Evolutionary conservation across 2,329 filamentous ascomycete genomes (phyloP).

Genomic region (Clonostachys solani): DNA sequence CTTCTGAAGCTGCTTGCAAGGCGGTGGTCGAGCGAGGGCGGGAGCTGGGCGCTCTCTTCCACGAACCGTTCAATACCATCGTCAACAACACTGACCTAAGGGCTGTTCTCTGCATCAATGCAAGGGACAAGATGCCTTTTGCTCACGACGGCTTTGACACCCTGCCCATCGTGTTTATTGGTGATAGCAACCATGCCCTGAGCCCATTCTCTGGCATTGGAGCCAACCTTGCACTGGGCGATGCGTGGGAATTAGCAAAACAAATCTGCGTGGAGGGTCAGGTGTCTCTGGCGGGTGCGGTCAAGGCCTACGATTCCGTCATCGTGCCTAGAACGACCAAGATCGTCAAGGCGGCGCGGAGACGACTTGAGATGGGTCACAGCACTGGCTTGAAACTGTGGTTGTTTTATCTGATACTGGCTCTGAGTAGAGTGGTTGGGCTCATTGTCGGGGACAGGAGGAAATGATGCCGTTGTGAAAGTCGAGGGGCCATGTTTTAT

Average conservation of each 20-base stretch:
- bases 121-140: conserved; percentile 39
- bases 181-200: conserved; percentile 45
- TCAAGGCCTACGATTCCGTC: conserved; percentile 25
- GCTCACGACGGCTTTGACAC: conserved; percentile 15
- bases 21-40: background rate
- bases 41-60: conserved; percentile 20
- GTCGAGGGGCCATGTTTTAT: too few species aligned
- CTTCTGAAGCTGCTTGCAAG: background rate
- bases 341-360: conserved; percentile 14
- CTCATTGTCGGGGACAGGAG: background rate
- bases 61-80: conserved; percentile 31
- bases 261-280: conserved; percentile 19
- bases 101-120: conserved; percentile 31
- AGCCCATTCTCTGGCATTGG: conserved; percentile 44
- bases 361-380: conserved; percentile 13
- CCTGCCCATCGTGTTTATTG: conserved; percentile 32
- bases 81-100: conserved; percentile 29
- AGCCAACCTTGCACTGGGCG: conserved; percentile 40
- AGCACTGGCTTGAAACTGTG: conserved; percentile 13
- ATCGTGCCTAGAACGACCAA: conserved; percentile 24
- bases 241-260: conserved; percentile 40
- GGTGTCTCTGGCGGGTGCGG: conserved; percentile 13
- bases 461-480: too few species aligned
- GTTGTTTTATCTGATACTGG: conserved; percentile 11
- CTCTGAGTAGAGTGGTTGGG: conserved; percentile 10